Evolutionary conservation across 1,139 yeast genomes (phyloP).

Genomic region (Candida sp.): DNA sequence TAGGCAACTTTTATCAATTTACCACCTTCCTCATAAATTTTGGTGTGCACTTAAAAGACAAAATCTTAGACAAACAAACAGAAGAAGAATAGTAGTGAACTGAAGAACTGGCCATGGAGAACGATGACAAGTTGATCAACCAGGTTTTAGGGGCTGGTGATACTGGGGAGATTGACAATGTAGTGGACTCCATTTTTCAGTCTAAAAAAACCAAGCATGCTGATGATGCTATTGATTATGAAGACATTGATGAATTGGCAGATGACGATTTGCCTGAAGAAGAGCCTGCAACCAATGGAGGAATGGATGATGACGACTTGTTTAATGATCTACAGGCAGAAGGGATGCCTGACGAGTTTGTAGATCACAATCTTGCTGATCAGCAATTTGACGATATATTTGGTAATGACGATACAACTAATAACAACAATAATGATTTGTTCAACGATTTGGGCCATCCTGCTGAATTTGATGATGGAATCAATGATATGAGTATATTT

Average conservation of each 20-base stretch:
- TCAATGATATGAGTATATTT: conserved; percentile 35
- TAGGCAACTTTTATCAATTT: too few species aligned
- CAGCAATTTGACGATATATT: conserved; percentile 50
- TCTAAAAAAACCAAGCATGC: conserved; percentile 60
- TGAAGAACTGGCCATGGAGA: conserved; percentile 2
- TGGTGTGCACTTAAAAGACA: neutral
- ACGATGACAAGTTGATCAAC: conserved; percentile 12
- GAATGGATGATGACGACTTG: conserved; percentile 10
- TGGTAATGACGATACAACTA: conserved; percentile 27
- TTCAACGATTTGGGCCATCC: conserved; percentile 17
- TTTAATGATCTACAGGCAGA: conserved; percentile 15
- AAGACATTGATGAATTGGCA: conserved; percentile 92
- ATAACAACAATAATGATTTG: conserved; percentile 9
- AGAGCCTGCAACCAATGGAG: conserved; percentile 17
- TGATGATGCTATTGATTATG: conserved; percentile 93
- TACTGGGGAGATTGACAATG: conserved; percentile 26
- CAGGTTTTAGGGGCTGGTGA: conserved; percentile 14
- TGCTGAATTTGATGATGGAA: conserved; percentile 26
- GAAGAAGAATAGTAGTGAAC: neutral
- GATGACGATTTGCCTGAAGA: conserved; percentile 67
- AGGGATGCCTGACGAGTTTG: conserved; percentile 23
- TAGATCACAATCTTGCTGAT: conserved; percentile 33
- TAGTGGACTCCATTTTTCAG: conserved; percentile 38
- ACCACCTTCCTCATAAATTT: neutral
- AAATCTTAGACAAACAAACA: neutral